Base-by-base conservation (phyloP, 2,329 filamentous ascomycete species). In the Clonostachys solani region DNA sequence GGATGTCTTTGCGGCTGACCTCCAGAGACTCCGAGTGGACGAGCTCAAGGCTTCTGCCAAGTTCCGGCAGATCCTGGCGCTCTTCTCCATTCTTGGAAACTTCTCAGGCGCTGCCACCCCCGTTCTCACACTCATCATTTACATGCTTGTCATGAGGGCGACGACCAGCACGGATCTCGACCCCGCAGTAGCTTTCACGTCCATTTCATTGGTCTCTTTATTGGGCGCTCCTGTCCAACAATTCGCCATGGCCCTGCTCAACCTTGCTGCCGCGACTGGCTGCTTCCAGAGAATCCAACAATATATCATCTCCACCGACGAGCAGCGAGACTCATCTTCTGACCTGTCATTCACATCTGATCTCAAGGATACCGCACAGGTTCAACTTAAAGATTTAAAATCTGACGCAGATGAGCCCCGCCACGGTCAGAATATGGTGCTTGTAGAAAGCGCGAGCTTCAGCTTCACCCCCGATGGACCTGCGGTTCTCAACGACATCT, bases 21-120 rank as follows among this genome's bases (percentile, higher is more conserved):
- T 73, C 2, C 68, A 71, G 37, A 46, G 56, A 12, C 50, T 72
- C 1, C 59, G 71, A 12, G 53, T 64, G 1, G 45, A 57, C 2
- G 71, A 73, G 50, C 51, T 74, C n/a, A 56, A 60, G 5, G 51
- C 68, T 1, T 72, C 70, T 0, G 61, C 59, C 42, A 55, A 56
- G 9, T 71, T 66, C 40, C 56, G 70, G 47, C 61, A 56, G 52
- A 43, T 71, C 5, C 51, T 71, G 8, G 58, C 67, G 9, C 55
- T 61, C 44, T 47, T 63, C 13, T 60, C 58, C 43, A 50, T 56
- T 0, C 54, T 67, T 16, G 61, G 47, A 4, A 16, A 57, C 1
- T 55, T 65, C 12, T 57, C 52, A 2, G 59, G 58, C 9, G 16
- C 13, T 16, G 36, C 36, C 13, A 16, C 16, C 5, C 36, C 36